phyloP scores from a whole-genome alignment of 2,329 filamentous ascomycete species.

The Ceratocystis cubensis region DNA sequence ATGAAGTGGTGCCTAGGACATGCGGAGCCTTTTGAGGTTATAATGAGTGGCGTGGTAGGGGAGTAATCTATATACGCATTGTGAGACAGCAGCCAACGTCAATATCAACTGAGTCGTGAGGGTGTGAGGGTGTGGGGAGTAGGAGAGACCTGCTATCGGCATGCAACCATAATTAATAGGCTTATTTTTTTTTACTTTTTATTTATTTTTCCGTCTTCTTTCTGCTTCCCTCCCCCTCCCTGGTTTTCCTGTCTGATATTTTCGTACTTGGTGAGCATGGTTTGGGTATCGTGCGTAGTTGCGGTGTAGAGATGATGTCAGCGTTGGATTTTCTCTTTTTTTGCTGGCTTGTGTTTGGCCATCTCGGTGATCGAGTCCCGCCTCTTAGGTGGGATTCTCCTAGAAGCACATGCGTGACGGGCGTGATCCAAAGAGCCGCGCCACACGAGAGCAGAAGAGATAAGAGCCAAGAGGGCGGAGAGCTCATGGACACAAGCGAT shows the following conservation, averaged over 20 bases:
- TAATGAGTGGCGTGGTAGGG: not conserved
- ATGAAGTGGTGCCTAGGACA: not conserved
- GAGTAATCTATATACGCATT: not conserved
- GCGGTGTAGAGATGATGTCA: not conserved
- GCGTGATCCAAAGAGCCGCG: not conserved
- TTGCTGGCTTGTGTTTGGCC: not conserved
- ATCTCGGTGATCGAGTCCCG: not conserved
- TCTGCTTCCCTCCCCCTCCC: not conserved
- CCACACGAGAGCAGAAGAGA: not conserved
- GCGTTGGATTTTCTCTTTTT: not conserved
- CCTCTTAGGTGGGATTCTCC: slow-evolving; percentile 3
- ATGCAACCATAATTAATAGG: not conserved
- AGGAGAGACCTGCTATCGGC: not conserved
- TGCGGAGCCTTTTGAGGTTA: not conserved
- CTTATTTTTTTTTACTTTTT: not conserved
- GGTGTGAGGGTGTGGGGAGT: not conserved
- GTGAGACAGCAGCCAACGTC: not conserved
- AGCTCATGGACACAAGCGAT: not conserved
- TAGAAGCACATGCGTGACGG: slow-evolving; percentile 8
- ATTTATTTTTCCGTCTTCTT: not conserved
- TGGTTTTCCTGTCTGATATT: too few species aligned
- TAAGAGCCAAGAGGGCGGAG: not conserved
- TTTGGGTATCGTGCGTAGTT: not conserved
- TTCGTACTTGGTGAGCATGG: too few species aligned
- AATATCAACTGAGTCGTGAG: not conserved